Base-by-base conservation (phyloP, 805 yeast genomes). In the Isabelozyma heimii region DNA sequence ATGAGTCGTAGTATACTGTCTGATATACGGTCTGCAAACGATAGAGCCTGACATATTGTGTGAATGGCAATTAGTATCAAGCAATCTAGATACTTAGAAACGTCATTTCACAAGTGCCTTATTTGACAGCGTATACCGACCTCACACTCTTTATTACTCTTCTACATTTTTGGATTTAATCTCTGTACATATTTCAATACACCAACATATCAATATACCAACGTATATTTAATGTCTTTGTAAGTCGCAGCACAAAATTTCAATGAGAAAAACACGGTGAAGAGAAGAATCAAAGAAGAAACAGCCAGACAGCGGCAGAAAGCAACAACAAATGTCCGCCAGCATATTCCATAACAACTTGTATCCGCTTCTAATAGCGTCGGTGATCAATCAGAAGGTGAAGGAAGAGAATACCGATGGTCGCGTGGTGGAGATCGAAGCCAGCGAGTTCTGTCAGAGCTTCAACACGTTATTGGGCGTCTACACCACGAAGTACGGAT, bases 351-450 rank as follows among this genome's bases (percentile, higher is more conserved):
- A 15, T 17, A 15, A 44, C 17, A 52, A 52, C 13, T 43, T 52
- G n/a, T 37, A 38, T 13, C 52, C 43, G 45, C 38, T 52, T 12
- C 52, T 58, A 24, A 48, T 58, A 3, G 57, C 59, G 6, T 55
- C 62, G 16, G 46, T 52, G 6, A 42, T 57, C 16, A 58, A 58
- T 43, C 42, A 41, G 8, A 38, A 37, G 15, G 27, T 57, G n/a
- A 52, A 48, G 16, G 20, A 39, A 24, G 46, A 44, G 38, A 37
- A 37, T 4, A 44, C 35, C 1, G 40, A 26, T 5, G 53, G 52
- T 13, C 44, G 43, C n/a, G 44, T 35, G 33, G 49, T 50, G 5
- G 42, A 43, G 8, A 43, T 54, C 16, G 48, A 48, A 14, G 38
- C 48, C 38, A 41, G 43, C 38, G 44, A 37, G 17, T 54, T 57